Percentiles rank a stretch among this genome's conserved stretches.
Evolutionary conservation across 306 rosid genomes (phyloP).

Genomic region (Gleditsia sinensis): DNA sequence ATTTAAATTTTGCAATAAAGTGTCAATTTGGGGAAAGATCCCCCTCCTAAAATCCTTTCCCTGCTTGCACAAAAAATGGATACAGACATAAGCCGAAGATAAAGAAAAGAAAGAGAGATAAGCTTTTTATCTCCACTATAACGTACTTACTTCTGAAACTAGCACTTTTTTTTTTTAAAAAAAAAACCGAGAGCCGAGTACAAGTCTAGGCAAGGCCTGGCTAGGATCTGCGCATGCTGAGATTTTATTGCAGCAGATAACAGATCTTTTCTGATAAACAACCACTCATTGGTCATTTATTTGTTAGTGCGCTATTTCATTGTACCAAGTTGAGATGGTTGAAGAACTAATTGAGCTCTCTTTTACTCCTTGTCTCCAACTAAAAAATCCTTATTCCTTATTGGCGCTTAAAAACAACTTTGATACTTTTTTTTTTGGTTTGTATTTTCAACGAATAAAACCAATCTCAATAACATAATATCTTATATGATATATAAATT

Average conservation of each 20-base stretch:
- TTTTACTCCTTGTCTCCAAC: no score
- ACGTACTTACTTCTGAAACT: neutral
- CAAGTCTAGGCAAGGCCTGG: neutral
- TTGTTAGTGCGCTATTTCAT: neutral
- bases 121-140: neutral
- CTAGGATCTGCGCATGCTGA: neutral
- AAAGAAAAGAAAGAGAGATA: neutral
- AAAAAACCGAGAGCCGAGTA: no score
- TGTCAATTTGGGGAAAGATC: neutral
- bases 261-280: no score
- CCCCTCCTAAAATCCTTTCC: neutral
- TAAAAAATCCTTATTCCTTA: no score
- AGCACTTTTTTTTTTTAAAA: neutral
- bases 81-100: neutral
- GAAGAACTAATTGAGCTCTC: no score
- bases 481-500: no score
- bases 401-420: no score
- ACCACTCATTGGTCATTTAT: neutral
- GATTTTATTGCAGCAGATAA: no score
- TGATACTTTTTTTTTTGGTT: no score
- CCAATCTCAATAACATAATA: no score
- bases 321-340: no score
- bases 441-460: no score
- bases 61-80: neutral
- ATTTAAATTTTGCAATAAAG: neutral